Percentiles rank a stretch among this genome's conserved stretches.
Conservation (phyloP, 2,329 filamentous ascomycete genomes). For the Fusarium sp. region DNA sequence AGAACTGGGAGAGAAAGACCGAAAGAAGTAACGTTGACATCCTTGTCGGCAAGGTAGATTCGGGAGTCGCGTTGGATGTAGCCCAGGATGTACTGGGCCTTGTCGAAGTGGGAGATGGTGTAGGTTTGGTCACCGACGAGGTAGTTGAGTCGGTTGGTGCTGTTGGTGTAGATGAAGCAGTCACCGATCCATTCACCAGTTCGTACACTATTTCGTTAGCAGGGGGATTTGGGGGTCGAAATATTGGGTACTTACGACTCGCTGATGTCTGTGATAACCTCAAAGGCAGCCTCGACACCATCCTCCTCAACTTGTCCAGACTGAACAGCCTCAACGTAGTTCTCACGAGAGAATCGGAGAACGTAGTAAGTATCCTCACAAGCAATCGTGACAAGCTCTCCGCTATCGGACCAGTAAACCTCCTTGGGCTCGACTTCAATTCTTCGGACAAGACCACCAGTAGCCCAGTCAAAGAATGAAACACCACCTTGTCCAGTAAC, state of each 20-base stretch:
- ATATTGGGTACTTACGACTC: conserved; percentile 69
- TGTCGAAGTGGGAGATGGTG: conserved; percentile 96
- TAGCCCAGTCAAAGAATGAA: conserved; percentile 96
- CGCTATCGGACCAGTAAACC: conserved; percentile 97
- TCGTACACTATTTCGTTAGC: conserved; percentile 70
- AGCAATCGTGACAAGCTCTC: conserved; percentile 90
- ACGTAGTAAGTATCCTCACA: conserved; percentile 98
- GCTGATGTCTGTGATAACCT: conserved; percentile 94
- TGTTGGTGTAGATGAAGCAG: conserved; percentile 99
- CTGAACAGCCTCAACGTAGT: conserved; percentile 85
- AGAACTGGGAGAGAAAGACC: conserved; percentile 90
- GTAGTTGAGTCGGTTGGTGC: conserved; percentile 96
- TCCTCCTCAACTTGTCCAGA: conserved; percentile 86
- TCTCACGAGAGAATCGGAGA: conserved; percentile 88
- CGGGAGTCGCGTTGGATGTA: conserved; percentile 96
- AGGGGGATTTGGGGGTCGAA: conserved; percentile 29
- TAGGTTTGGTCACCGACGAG: conserved; percentile 98
- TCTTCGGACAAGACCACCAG: conserved; percentile 85
- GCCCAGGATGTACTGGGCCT: conserved; percentile 92
- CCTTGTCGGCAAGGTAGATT: conserved; percentile 95
- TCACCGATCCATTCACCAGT: conserved; percentile 98
- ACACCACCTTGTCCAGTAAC: conserved; percentile 95
- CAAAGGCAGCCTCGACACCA: conserved; percentile 94
- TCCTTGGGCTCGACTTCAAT: conserved; percentile 82
- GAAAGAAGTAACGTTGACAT: conserved; percentile 91